Evolutionary conservation across 352 stramenopile species (phyloP), one percentile per base, ranked within the genome.

Genomic region (Pythium dissimile): DNA sequence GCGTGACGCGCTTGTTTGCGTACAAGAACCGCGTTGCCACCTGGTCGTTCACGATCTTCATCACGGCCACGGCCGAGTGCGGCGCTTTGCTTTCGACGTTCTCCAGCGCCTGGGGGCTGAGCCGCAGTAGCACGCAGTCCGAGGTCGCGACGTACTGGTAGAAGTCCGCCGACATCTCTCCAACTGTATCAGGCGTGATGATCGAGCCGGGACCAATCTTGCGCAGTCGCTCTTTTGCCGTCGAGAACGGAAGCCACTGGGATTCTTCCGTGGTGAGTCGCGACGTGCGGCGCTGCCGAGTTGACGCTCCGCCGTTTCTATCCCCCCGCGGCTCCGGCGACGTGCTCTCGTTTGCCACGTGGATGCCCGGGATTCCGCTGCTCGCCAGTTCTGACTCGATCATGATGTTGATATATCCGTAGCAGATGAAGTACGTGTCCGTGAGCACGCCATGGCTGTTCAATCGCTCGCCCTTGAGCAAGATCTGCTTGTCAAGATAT

Each of bases 381-480:
- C 67, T 77, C 5, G 75, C 81, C 47, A 88, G 88, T 43, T 90
- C 77, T 3, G 75, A 84, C 48, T 86, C 73, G 32, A 71, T 72
- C 50, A 91, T 72, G 46, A 91, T 79, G 62, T 88, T 84, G 62
- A 91, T 76, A 54, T 77, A 77, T 20, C 81, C 81, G 37, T 80
- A 83, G 54, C 81, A 91, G 28, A 91, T 80, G 31, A 91, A 91
- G 49, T 86, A 91, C 48, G 77, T 91, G 48, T 88, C 75, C 12
- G 70, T 69, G 3, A 75, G 62, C 8, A 84, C 43, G 27, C 67
- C 67, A 16, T 69, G 56, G 11, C 64, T 59, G 13, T 71, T 65
- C 15, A 91, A 59, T 12, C 71, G 57, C 1, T 47, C 58, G 16
- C 67, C 73, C 21, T 78, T 80, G 7, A 69, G 47, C 12, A 91